Evolutionary conservation across 441 rosid genomes (phyloP).

Genomic region (Arabidopsis lyrata): DNA sequence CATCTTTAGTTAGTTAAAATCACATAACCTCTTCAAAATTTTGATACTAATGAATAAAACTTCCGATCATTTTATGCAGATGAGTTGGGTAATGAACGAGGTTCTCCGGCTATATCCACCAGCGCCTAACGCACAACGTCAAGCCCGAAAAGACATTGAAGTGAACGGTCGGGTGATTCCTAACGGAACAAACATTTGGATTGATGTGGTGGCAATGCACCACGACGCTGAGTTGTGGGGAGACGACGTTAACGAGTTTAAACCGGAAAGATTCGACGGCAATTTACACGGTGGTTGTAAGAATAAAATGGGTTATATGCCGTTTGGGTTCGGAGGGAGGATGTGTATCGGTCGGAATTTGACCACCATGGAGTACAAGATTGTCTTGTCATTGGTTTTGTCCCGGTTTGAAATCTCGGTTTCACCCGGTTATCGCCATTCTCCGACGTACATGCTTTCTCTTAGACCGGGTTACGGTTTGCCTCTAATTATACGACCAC

Average conservation of each 20-base stretch:
- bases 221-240: slow-evolving; percentile 88
- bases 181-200: slow-evolving; percentile 86
- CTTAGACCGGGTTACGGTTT: slow-evolving; percentile 76
- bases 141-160: slow-evolving; percentile 69
- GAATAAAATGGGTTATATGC: slow-evolving; percentile 92
- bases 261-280: slow-evolving; percentile 82
- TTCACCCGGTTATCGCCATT: slow-evolving; percentile 72
- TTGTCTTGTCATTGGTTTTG: slow-evolving; percentile 68
- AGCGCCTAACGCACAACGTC: slow-evolving; percentile 91
- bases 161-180: slow-evolving; percentile 71
- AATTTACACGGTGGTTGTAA: slow-evolving; percentile 80
- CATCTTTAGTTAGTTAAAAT: not conserved
- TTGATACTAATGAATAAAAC: not conserved
- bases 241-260: slow-evolving; percentile 73
- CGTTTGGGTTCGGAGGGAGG: slow-evolving; percentile 97
- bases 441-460: slow-evolving; percentile 78
- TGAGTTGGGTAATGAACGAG: slow-evolving; percentile 94
- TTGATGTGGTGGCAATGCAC: slow-evolving; percentile 93
- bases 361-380: slow-evolving; percentile 79
- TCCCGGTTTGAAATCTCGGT: slow-evolving; percentile 72
- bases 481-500: slow-evolving; percentile 69
- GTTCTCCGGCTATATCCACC: slow-evolving; percentile 82
- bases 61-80: slow-evolving; percentile 54
- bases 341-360: slow-evolving; percentile 91
- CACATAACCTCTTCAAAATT: not conserved